phyloP scores from a whole-genome alignment of 2,329 filamentous ascomycete genomes.

The Exophiala alcalophila region DNA sequence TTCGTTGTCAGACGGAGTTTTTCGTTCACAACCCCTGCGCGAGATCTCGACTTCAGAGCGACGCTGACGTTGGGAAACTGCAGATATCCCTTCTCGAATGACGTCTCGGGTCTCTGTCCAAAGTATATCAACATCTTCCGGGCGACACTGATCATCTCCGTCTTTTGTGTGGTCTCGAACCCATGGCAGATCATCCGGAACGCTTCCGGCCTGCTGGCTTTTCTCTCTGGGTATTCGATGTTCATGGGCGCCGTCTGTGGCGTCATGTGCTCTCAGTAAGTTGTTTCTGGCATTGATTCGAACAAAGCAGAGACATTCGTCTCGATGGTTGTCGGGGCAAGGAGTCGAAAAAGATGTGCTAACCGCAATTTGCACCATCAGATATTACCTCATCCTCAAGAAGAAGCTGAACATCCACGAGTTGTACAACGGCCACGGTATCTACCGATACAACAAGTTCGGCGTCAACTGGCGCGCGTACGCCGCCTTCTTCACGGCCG shows the following conservation, averaged over 20 bases:
- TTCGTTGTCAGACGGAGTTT: too few relatives aligned
- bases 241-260: conserved; percentile 45
- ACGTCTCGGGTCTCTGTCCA: conserved; percentile 76
- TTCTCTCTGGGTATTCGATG: conserved; percentile 32
- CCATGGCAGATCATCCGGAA: conserved; percentile 35
- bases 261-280: conserved; percentile 44
- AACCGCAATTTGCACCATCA: too few relatives aligned
- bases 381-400: conserved; percentile 42
- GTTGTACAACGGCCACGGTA: conserved; percentile 40
- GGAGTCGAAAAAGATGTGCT: too few relatives aligned
- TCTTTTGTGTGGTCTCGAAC: conserved; percentile 39
- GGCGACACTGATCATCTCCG: conserved; percentile 56
- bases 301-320: too few relatives aligned
- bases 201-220: conserved; percentile 27
- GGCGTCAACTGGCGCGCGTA: conserved; percentile 39
- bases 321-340: too few relatives aligned
- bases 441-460: conserved; percentile 40
- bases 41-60: too few relatives aligned
- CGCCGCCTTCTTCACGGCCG: conserved; percentile 36
- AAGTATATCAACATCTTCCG: conserved; percentile 81
- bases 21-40: too few relatives aligned
- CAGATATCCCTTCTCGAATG: conserved; percentile 74
- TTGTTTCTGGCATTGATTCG: too few relatives aligned
- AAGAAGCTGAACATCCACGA: conserved; percentile 42
- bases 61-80: too few relatives aligned